Base-by-base conservation (phyloP, 2,329 filamentous ascomycete species). In the Acephala macrosclerotiorum region DNA sequence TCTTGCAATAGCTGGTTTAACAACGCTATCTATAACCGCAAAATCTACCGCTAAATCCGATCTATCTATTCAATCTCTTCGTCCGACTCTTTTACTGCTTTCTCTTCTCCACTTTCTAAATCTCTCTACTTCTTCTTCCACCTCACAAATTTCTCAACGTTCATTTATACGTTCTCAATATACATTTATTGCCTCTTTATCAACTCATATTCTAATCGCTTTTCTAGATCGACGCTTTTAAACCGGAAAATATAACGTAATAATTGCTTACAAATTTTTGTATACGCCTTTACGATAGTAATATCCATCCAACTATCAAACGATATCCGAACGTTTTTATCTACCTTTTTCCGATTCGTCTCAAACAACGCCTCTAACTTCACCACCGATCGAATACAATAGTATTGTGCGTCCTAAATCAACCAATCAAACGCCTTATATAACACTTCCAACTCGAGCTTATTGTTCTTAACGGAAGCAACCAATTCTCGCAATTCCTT, bases 101-200 rank as follows among this genome's bases (percentile, higher is more conserved):
- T 16, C 18, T 58, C 56, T 29, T 40, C 56, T 35, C 35, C 18
- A n/a, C 35, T 58, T 58, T 26, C 56, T 25, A 29, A 58, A 58
- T 26, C 35, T 36, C 56, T 35, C 35, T 58, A n/a, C 33, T 58
- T 18, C 22, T 58, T 35, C 38, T 58, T 58, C 35, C 22, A 58
- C 56, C n/a, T 42, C n/a, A 58, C 35, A 58, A 58, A 58, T 42
- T 58, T 18, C 56, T 58, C 38, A 58, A 58, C 22, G 35, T 22
- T 58, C 12, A 35, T 58, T n/a, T 20, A 45, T 14, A 58, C 35
- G 35, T 58, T 18, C 14, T 56, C 16, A 56, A 56, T 56, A 22
- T n/a, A 29, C 12, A 56, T 56, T 12, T 56, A 20, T 16, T 56
- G 26, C 20, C 53, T 33, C 20, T 56, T 12, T 18, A 16, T 56